Percentiles rank a stretch among this genome's conserved stretches.
These are phyloP conservation scores for Nemophila menziesii DNA, from an alignment of 257 asterid genomes.

Conservation along the genomic window DNA sequence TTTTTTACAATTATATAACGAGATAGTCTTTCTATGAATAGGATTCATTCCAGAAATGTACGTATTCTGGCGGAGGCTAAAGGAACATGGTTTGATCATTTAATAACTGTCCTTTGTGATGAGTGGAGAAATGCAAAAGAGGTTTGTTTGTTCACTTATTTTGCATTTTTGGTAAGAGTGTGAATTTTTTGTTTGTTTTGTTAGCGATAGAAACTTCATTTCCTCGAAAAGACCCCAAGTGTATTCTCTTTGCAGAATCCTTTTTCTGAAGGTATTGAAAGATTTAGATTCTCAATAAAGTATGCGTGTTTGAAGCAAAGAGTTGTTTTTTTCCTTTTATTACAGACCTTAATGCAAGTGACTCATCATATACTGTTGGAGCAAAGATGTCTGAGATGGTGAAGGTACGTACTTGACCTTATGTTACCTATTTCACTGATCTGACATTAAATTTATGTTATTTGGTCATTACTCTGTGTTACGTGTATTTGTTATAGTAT, in stretches of 20 bases:
- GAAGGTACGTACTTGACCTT: slow-evolving; percentile 39
- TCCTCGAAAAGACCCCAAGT: slow-evolving; percentile 77
- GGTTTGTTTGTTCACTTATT: slow-evolving; percentile 27
- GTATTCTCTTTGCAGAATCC: slow-evolving; percentile 41
- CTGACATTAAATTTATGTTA: no score
- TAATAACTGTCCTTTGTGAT: slow-evolving; percentile 54
- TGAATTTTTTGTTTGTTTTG: slow-evolving; percentile 6
- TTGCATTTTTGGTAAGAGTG: neutral
- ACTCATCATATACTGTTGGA: slow-evolving; percentile 70
- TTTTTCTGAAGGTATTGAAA: slow-evolving; percentile 33
- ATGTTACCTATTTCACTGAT: neutral
- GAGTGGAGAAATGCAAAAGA: slow-evolving; percentile 99
- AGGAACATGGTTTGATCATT: slow-evolving; percentile 83
- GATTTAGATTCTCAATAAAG: neutral
- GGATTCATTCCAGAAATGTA: slow-evolving; percentile 55
- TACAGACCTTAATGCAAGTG: slow-evolving; percentile 37
- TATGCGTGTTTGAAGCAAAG: neutral
- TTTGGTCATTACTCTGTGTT: no score
- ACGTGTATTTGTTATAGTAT: no score
- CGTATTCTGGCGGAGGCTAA: slow-evolving; percentile 63
- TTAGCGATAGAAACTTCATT: slow-evolving; percentile 92
- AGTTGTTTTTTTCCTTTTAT: slow-evolving; percentile 18
- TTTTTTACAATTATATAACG: no score
- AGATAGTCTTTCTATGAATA: slow-evolving; percentile 18
- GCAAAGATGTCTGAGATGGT: slow-evolving; percentile 78